Conservation (phyloP, 768 basidiomycete species). For the Hericium alpestre region DNA sequence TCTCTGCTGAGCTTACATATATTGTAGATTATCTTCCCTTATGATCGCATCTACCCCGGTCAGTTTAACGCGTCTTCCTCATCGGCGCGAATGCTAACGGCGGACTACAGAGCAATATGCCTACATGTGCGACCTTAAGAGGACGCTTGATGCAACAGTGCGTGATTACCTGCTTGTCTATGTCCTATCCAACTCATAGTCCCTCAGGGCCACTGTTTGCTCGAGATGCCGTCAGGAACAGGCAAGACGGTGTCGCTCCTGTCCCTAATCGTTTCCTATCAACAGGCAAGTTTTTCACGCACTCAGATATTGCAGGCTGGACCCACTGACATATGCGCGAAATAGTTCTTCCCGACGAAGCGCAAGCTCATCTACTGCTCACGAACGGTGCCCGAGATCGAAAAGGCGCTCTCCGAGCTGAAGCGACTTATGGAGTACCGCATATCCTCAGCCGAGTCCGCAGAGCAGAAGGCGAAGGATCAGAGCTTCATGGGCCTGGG, state of each 20-base stretch:
- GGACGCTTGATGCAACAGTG: constrained; percentile 90
- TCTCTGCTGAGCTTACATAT: not conserved
- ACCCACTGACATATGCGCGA: not conserved
- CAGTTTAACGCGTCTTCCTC: constrained; percentile 14
- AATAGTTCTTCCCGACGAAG: constrained; percentile 80
- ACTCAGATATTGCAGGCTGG: not conserved
- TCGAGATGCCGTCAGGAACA: constrained; percentile 99
- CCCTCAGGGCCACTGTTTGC: constrained; percentile 89
- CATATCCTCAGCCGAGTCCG: constrained; percentile 56
- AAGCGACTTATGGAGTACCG: constrained; percentile 91
- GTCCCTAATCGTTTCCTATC: constrained; percentile 94
- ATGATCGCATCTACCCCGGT: constrained; percentile 95
- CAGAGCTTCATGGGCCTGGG: constrained; percentile 79
- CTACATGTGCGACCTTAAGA: constrained; percentile 98
- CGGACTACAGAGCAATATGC: constrained; percentile 80
- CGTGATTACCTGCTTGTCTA: constrained; percentile 11
- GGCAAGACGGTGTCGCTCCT: constrained; percentile 97
- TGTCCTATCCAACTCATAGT: not conserved
- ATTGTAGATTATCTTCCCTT: constrained; percentile 75
- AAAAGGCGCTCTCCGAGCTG: constrained; percentile 92
- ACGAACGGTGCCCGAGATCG: constrained; percentile 98
- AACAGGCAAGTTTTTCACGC: constrained; percentile 51
- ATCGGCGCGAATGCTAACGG: constrained; percentile 2
- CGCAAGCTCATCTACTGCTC: constrained; percentile 98
- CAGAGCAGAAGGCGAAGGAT: constrained; percentile 70